phyloP scores from a whole-genome alignment of 2,329 filamentous ascomycete species.

The Ustulina deusta region DNA sequence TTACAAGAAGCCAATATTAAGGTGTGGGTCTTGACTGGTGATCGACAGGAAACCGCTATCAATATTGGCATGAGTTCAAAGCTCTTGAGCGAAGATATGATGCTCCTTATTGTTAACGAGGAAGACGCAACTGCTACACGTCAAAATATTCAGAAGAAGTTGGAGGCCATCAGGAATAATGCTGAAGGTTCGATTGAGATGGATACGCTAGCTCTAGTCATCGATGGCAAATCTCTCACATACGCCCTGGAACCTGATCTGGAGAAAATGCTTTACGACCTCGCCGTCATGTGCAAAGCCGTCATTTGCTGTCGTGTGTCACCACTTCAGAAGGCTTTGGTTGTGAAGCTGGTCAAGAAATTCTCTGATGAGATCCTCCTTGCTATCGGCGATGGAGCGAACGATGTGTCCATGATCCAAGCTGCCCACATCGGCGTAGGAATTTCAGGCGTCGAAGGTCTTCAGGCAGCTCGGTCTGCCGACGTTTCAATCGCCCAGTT shows the following conservation, averaged over 20 bases:
- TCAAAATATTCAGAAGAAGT: slow-evolving; percentile 92
- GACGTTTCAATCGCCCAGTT: slow-evolving; percentile 98
- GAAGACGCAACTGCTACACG: slow-evolving; percentile 82
- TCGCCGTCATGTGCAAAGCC: slow-evolving; percentile 97
- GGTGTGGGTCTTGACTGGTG: slow-evolving; percentile 97
- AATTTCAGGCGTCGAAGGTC: slow-evolving; percentile 95
- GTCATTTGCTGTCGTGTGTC: slow-evolving; percentile 98
- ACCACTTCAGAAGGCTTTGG: slow-evolving; percentile 94
- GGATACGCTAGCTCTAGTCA: slow-evolving; percentile 90
- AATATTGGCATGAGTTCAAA: slow-evolving; percentile 99
- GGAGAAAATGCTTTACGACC: slow-evolving; percentile 91
- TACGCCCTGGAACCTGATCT: slow-evolving; percentile 93
- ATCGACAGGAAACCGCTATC: slow-evolving; percentile 98
- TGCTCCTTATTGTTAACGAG: slow-evolving; percentile 94
- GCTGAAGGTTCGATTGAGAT: slow-evolving; percentile 80
- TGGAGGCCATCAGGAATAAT: slow-evolving; percentile 89
- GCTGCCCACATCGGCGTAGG: slow-evolving; percentile 97
- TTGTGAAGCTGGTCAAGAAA: slow-evolving; percentile 97
- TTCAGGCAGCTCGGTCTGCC: slow-evolving; percentile 94
- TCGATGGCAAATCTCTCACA: slow-evolving; percentile 95
- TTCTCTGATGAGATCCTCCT: slow-evolving; percentile 90
- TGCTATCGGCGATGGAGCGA: slow-evolving; percentile 96
- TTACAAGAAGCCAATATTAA: slow-evolving; percentile 97
- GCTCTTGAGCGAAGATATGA: slow-evolving; percentile 98
- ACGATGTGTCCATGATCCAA: slow-evolving; percentile 99